These are phyloP conservation scores for Leersia perrieri DNA, from an alignment of 176 grass and related monocot genomes.

Conservation along the genomic window DNA sequence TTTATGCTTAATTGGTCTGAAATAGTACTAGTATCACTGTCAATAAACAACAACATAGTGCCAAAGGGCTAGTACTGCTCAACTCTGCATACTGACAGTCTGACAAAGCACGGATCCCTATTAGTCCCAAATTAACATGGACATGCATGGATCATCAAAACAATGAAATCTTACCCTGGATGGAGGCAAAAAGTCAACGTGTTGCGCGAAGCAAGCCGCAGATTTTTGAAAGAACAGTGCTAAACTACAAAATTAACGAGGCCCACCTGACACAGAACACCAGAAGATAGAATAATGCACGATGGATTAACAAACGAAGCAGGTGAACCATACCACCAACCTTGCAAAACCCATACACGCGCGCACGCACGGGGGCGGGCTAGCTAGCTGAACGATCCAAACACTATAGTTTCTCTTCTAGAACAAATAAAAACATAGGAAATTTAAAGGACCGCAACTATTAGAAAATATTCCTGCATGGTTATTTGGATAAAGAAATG, in stretches of 20 bases:
- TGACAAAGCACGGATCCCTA: not conserved
- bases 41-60: not conserved
- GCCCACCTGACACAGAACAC: conserved; percentile 36
- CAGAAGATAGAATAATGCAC: not conserved
- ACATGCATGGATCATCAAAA: not conserved
- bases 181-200: not conserved
- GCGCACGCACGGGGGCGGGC: too few relatives aligned
- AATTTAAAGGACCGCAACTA: too few relatives aligned
- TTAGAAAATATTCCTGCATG: too few relatives aligned
- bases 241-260: not conserved
- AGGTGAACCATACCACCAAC: conserved; percentile 22
- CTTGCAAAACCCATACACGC: too few relatives aligned
- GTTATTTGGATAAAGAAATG: too few relatives aligned
- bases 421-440: too few relatives aligned
- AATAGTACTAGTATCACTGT: not conserved
- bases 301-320: not conserved
- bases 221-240: not conserved
- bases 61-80: not conserved
- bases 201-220: not conserved
- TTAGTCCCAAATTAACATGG: not conserved
- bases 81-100: not conserved
- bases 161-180: not conserved
- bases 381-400: conserved; percentile 20
- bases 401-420: too few relatives aligned
- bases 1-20: too few relatives aligned